These are phyloP conservation scores for Echium plantagineum DNA, from an alignment of 257 asterid genomes.

Conservation along the genomic window DNA sequence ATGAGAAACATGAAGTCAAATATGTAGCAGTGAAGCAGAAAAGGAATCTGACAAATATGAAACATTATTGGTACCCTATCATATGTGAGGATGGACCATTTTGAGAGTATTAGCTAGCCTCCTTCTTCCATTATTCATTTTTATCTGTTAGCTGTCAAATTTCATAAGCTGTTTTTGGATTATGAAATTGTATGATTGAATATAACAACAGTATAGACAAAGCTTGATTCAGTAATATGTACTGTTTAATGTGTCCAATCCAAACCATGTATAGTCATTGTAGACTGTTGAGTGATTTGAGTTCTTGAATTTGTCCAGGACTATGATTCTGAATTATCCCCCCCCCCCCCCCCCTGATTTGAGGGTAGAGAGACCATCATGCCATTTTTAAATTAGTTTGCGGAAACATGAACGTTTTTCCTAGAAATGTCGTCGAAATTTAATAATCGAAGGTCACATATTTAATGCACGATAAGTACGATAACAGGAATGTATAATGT, in stretches of 20 bases:
- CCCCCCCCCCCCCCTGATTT: too few species aligned
- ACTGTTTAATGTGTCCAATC: neutral
- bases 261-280: neutral
- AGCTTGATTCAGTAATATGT: neutral
- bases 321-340: too few species aligned
- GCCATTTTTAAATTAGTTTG: neutral
- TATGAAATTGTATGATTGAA: neutral
- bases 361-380: too few species aligned
- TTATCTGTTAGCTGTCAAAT: neutral
- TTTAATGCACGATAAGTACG: too few species aligned
- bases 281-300: too few species aligned
- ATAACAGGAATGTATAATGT: too few species aligned
- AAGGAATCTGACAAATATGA: neutral
- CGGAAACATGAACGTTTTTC: neutral
- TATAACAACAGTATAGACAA: neutral
- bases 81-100: neutral
- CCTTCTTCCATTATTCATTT: neutral
- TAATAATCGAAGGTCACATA: too few species aligned
- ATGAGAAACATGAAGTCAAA: neutral
- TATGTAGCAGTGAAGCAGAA: neutral
- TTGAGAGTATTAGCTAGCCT: neutral
- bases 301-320: too few species aligned
- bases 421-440: too few species aligned
- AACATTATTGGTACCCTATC: neutral
- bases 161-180: neutral